Base-by-base conservation (phyloP, 1,284 basidiomycete species). In the Calocybe gambosa region DNA sequence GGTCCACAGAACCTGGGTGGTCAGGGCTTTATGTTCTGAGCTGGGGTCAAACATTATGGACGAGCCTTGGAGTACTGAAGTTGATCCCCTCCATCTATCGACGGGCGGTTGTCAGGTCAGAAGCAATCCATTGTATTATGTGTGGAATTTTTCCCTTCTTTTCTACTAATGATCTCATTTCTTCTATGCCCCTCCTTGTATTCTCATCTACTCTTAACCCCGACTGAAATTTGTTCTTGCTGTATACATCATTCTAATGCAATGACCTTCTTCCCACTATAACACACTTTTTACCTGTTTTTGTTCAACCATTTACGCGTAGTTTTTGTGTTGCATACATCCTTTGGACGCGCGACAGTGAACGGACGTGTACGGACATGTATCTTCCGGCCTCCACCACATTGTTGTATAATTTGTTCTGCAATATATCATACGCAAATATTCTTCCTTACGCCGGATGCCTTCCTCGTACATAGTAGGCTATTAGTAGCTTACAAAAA, bases 11-110 rank as follows among this genome's bases (percentile, higher is more conserved):
- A 50, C 37, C 47, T 51, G 31, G 58, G 57, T 19, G 69, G 67
- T 43, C 79, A 82, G 61, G 74, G 72, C 41, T 82, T 77, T 62
- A 75, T 79, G 67, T 68, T 65, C 58, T 77, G 77, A 68, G 41
- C 64, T n/a, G n/a, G n/a, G n/a, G n/a, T n/a, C n/a, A n/a, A n/a
- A n/a, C n/a, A n/a, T n/a, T n/a, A n/a, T n/a, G n/a, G n/a, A n/a
- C n/a, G n/a, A n/a, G n/a, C n/a, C n/a, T n/a, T n/a, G n/a, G n/a
- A n/a, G n/a, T n/a, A n/a, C n/a, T n/a, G n/a, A n/a, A n/a, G n/a
- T n/a, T n/a, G n/a, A n/a, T n/a, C n/a, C n/a, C n/a, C n/a, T n/a
- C n/a, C n/a, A n/a, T n/a, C n/a, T n/a, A n/a, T n/a, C n/a, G n/a
- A n/a, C n/a, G n/a, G n/a, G n/a, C n/a, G n/a, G n/a, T n/a, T n/a